Base-by-base conservation (phyloP, 495 filamentous ascomycete genomes). In the Penicillium daleae region DNA sequence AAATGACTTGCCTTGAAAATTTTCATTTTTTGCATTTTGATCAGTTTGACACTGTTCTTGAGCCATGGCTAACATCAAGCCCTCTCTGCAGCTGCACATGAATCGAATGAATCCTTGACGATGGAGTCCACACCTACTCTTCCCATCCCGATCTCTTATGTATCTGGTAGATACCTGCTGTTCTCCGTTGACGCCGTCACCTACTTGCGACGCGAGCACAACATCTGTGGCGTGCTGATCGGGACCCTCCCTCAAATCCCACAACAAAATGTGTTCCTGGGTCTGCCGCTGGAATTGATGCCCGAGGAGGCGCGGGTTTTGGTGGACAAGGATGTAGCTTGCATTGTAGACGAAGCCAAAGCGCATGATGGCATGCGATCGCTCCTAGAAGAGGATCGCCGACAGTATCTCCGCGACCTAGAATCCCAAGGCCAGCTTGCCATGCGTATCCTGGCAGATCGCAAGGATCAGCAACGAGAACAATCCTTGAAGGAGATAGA, bases 211-310 rank as follows among this genome's bases (percentile, higher is more conserved):
- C 86, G 88, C 33, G 81, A 86, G 66, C 83, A 97, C 77, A 87
- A 92, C 73, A 96, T 97, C 68, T 92, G 91, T 68, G 92, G 93
- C 54, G 91, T 95, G 24, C 79, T 97, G 51, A 89, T 89, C 50
- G 95, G 95, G 44, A 91, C 89, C 3, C 86, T 97, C 42, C 92
- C 96, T 3, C 95, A 97, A 76, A 86, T 89, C 44, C 92, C 94
- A 6, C 92, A 94, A 66, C 95, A 99, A 74, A 99, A 97, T 80
- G 83, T 97, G 54, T 97, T 98, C 72, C 83, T 93, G 60, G 92
- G 95, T 21, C 75, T 98, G 37, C 95, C 95, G 2, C 69, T 97
- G 39, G 89, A 97, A 78, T 79, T 99, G 42, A 92, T 94, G 84
- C 88, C 91, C 0, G 95, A 98, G 73, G 95, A 99, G 78, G 93